phyloP scores from a whole-genome alignment of 257 asterid genomes.

The Nicotiana otophora region DNA sequence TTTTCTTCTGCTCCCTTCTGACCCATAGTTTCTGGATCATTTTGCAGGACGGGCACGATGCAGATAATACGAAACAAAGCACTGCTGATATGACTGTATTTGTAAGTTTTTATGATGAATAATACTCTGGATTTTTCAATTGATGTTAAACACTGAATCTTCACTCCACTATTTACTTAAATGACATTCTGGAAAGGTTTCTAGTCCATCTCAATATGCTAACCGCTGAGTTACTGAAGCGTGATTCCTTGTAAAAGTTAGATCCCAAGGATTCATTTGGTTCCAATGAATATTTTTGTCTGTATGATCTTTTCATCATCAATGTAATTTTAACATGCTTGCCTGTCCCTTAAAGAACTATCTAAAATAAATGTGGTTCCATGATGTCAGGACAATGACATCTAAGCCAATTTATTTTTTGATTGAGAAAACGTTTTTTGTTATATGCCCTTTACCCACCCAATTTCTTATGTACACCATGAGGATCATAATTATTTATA shows the following conservation, averaged over 20 bases:
- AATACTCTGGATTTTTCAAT: not conserved
- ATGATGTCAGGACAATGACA: not conserved
- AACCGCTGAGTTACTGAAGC: not conserved
- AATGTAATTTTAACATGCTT: not conserved
- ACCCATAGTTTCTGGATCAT: not conserved
- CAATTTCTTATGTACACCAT: too few relatives aligned
- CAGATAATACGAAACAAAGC: conserved; percentile 54
- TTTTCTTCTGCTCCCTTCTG: not conserved
- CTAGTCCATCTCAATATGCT: not conserved
- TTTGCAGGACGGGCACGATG: conserved; percentile 74
- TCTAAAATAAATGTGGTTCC: not conserved
- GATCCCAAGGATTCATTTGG: not conserved
- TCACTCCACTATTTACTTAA: not conserved
- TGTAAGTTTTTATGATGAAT: conserved; percentile 34
- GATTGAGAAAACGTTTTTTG: too few relatives aligned
- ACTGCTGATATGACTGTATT: conserved; percentile 85
- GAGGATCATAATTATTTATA: too few relatives aligned
- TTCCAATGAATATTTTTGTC: not conserved
- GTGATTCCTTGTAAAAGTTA: not conserved
- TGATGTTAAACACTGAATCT: not conserved
- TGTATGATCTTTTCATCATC: not conserved
- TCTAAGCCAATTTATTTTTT: not conserved
- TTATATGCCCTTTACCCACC: too few relatives aligned
- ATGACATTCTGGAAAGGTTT: not conserved
- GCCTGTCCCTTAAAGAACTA: not conserved